Base-by-base conservation (phyloP, 1,139 yeast species). In the Protomyces gravidus region DNA sequence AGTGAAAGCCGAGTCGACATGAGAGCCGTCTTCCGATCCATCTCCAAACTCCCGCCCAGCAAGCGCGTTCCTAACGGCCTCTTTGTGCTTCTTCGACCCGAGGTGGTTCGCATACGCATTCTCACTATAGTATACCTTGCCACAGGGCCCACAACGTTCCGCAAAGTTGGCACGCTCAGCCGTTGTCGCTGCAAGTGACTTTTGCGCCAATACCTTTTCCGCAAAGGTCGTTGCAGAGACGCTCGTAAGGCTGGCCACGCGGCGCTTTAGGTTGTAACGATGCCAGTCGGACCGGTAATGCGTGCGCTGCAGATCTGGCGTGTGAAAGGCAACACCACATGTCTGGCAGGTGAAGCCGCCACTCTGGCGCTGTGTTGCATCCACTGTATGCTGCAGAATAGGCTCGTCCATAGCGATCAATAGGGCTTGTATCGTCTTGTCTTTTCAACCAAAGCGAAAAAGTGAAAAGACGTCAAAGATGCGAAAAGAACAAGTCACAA, bases 241-340 rank as follows among this genome's bases (percentile, higher is more conserved):
- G 2, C 96, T 84, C 1, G 90, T 85, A 65, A 92, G 75, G 51
- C 82, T 81, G 2, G 96, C 96, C 42, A 92, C 96, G 68, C 96
- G 79, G 72, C 98, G 80, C 73, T 92, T 92, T 70, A 92, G 78
- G 69, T 92, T 90, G 71, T 88, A 92, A 65, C 95, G 79, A 69
- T 89, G 97, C 97, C 97, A 90, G 64, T 90, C 97, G 0, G 96
- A 84, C 70, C 88, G 89, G 97, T 92, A 92, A 58, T 92, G 98
- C 61, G 79, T 77, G 67, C 97, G 78, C 74, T 92, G 98, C 64
- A 82, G 78, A 61, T 85, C 89, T 4, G 95, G 85, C 17, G 84
- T 77, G 17, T 84, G 81, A 68, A 92, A 92, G 62, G 82, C 82
- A 63, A 90, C 78, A 7, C 83, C 84, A 70, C 98, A 92, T 36